These are phyloP conservation scores for Taphrina populina DNA, from an alignment of 1,139 yeast species.

Conservation along the genomic window DNA sequence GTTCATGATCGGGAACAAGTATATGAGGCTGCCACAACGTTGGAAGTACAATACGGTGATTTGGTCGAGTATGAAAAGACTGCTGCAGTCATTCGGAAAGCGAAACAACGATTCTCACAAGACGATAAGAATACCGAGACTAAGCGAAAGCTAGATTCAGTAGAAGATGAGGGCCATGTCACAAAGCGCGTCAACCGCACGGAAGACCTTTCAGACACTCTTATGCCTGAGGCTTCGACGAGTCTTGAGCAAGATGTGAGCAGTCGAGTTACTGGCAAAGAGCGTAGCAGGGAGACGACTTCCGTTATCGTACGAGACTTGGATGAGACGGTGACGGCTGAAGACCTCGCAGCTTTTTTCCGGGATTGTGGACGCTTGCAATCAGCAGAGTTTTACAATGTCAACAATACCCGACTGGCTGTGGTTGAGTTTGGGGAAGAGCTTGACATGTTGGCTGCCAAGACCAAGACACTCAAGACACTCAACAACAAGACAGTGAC, in stretches of 20 bases:
- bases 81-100: slow-evolving; percentile 27
- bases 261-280: background rate
- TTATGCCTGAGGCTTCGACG: background rate
- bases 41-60: slow-evolving; percentile 49
- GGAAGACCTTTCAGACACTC: background rate
- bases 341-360: slow-evolving; percentile 51
- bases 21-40: slow-evolving; percentile 52
- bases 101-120: background rate
- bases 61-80: slow-evolving; percentile 43
- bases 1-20: slow-evolving; percentile 58
- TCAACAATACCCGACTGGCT: slow-evolving; percentile 8
- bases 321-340: slow-evolving; percentile 45
- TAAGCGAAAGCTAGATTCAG: background rate
- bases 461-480: slow-evolving; percentile 58
- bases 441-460: slow-evolving; percentile 54
- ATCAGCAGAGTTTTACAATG: background rate
- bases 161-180: background rate
- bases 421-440: slow-evolving; percentile 31
- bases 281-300: slow-evolving; percentile 55
- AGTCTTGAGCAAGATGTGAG: no score
- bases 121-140: background rate
- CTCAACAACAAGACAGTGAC: slow-evolving; percentile 50
- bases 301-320: slow-evolving; percentile 54
- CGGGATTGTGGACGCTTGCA: slow-evolving; percentile 44
- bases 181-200: background rate